Evolutionary conservation across 257 asterid species (phyloP).

Genomic region (Petunia secreta): DNA sequence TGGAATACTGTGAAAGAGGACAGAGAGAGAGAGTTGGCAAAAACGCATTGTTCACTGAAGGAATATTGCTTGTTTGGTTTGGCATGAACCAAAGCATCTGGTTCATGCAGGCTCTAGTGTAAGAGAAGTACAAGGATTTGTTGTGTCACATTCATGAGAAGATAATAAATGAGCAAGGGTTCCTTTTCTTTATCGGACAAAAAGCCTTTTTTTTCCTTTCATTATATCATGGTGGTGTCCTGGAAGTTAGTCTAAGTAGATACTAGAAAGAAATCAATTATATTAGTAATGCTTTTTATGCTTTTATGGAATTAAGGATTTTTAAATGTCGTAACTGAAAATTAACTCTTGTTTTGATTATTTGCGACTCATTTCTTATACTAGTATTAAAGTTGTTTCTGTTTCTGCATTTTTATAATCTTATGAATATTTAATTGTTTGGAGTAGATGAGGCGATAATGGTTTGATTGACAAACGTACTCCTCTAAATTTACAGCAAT

Average conservation of each 20-base stretch:
- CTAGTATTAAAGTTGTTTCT: not conserved
- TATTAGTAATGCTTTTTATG: too few species aligned
- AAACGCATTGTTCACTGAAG: slow-evolving; percentile 18
- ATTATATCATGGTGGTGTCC: too few species aligned
- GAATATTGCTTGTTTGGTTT: slow-evolving; percentile 23
- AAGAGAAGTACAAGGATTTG: slow-evolving; percentile 5
- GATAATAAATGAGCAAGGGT: slow-evolving; percentile 7
- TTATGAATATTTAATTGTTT: slow-evolving; percentile 9
- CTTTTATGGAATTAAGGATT: not conserved
- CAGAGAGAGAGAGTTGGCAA: not conserved
- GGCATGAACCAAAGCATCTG: slow-evolving; percentile 22
- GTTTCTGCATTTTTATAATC: not conserved
- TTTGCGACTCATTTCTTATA: not conserved
- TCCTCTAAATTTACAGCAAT: not conserved
- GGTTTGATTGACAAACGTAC: not conserved
- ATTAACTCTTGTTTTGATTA: not conserved
- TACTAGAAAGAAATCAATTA: too few species aligned
- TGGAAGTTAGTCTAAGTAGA: too few species aligned
- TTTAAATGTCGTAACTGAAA: not conserved
- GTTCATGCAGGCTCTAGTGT: slow-evolving; percentile 25
- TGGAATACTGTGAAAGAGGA: not conserved
- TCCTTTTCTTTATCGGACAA: slow-evolving; percentile 21
- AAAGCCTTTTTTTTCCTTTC: not conserved
- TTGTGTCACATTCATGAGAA: slow-evolving; percentile 22
- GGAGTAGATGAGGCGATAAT: not conserved